A percentile compares a stretch with the other conserved stretches of the same genome.
These are phyloP conservation scores for Amanita rubescens DNA, from an alignment of 768 basidiomycete genomes.

Conservation along the genomic window DNA sequence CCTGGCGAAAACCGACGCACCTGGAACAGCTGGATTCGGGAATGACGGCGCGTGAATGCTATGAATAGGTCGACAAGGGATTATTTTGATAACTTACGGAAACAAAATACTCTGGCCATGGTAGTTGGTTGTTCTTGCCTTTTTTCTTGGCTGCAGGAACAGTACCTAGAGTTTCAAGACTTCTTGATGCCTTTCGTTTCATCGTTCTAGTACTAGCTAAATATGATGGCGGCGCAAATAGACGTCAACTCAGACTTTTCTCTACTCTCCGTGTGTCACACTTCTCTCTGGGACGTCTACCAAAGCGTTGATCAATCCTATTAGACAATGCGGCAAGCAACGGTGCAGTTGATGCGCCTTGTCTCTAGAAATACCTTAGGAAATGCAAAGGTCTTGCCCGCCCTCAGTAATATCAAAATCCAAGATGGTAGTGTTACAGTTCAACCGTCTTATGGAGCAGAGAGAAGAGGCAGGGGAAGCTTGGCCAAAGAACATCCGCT, in stretches of 20 bases:
- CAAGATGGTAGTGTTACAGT: conserved; percentile 25
- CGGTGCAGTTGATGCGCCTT: conserved; percentile 27
- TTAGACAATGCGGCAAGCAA: conserved; percentile 29
- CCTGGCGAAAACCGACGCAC: background rate
- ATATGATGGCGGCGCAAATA: background rate
- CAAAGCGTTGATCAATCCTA: background rate
- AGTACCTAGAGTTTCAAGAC: background rate
- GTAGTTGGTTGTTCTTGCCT: conserved; percentile 4
- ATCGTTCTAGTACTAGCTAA: conserved; percentile 16
- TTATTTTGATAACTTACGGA: conserved; percentile 28
- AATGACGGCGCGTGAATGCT: background rate
- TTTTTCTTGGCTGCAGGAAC: conserved; percentile 4
- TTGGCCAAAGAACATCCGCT: conserved; percentile 40
- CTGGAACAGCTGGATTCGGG: background rate
- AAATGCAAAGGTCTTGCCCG: conserved; percentile 23
- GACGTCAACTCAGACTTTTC: background rate
- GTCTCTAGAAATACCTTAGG: conserved; percentile 28
- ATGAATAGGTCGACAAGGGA: background rate
- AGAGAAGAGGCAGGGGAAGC: conserved; percentile 24
- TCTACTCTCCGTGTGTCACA: background rate
- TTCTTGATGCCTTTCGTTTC: conserved; percentile 6
- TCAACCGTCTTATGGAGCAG: conserved; percentile 29
- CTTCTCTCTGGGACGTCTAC: background rate
- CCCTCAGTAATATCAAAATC: conserved; percentile 28
- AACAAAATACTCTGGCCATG: conserved; percentile 63